Conservation (phyloP, 2,329 filamentous ascomycete species). For the Fusarium solani-melongenae region DNA sequence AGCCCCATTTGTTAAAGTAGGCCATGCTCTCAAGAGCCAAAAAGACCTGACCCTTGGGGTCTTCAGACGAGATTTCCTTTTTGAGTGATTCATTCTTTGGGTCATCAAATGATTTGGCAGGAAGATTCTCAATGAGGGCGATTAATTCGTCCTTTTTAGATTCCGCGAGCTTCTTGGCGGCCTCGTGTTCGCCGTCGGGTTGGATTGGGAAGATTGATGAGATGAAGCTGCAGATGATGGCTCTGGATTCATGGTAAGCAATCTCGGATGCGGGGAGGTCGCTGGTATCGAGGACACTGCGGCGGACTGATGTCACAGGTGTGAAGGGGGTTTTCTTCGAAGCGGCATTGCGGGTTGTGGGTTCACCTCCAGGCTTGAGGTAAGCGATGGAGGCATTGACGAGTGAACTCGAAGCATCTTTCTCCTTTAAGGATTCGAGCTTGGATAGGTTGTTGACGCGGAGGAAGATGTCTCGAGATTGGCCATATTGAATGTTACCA, state of each 20-base stretch:
- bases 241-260: conserved; percentile 65
- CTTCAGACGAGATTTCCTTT: conserved; percentile 58
- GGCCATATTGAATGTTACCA: conserved; percentile 69
- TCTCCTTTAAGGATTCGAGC: conserved; percentile 9
- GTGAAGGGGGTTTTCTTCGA: not conserved
- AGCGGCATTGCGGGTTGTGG: conserved; percentile 4
- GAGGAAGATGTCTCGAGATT: conserved; percentile 67
- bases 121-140: conserved; percentile 48
- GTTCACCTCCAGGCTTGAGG: conserved; percentile 33
- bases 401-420: conserved; percentile 20
- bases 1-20: conserved; percentile 64
- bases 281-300: conserved; percentile 34
- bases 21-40: conserved; percentile 55
- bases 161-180: not conserved
- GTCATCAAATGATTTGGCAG: conserved; percentile 51
- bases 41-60: conserved; percentile 61
- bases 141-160: conserved; percentile 40
- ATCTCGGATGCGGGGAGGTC: conserved; percentile 48
- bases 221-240: conserved; percentile 62
- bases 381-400: conserved; percentile 53
- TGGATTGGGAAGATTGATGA: conserved; percentile 55
- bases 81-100: conserved; percentile 58
- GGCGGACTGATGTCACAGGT: conserved; percentile 1
- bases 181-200: conserved; percentile 47
- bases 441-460: conserved; percentile 41